A percentile compares a stretch with the other conserved stretches of the same genome.
Conservation (phyloP, 768 basidiomycete species). For the Pilatotrama ljubarskyi region DNA sequence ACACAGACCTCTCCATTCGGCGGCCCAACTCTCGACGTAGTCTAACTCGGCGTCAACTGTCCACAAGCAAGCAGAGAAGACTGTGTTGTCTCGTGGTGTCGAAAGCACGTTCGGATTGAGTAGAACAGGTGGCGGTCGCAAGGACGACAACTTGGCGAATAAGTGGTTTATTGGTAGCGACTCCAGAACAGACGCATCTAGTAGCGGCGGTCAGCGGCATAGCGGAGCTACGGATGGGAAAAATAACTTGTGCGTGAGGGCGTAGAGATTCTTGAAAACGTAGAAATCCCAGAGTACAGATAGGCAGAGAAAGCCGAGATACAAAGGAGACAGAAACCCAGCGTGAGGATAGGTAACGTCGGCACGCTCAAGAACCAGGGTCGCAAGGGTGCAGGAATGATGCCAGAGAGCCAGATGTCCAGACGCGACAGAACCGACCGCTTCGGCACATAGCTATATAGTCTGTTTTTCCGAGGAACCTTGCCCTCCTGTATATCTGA, state of each 20-base stretch:
- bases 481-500: no score
- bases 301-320: slow-evolving; percentile 9
- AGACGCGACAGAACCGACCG: neutral
- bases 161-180: slow-evolving; percentile 22
- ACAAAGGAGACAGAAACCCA: slow-evolving; percentile 18
- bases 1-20: slow-evolving; percentile 46
- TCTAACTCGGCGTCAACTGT: slow-evolving; percentile 38
- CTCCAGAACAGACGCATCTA: slow-evolving; percentile 11
- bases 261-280: neutral
- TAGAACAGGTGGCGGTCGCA: slow-evolving; percentile 25
- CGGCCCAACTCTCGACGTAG: slow-evolving; percentile 37
- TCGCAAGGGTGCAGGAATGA: neutral
- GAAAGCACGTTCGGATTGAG: slow-evolving; percentile 25
- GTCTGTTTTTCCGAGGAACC: neutral
- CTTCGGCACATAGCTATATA: neutral
- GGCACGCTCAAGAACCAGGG: slow-evolving; percentile 1
- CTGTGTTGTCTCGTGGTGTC: slow-evolving; percentile 11
- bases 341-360: neutral
- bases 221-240: neutral
- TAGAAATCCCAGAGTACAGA: neutral
- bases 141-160: slow-evolving; percentile 28
- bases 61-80: slow-evolving; percentile 54
- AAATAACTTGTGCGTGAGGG: neutral
- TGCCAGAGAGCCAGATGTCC: slow-evolving; percentile 10
- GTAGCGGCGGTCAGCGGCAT: neutral